A percentile compares a stretch with the other conserved stretches of the same genome.
phyloP scores from a whole-genome alignment of 768 basidiomycete species.

The Boletus subcaerulescens region DNA sequence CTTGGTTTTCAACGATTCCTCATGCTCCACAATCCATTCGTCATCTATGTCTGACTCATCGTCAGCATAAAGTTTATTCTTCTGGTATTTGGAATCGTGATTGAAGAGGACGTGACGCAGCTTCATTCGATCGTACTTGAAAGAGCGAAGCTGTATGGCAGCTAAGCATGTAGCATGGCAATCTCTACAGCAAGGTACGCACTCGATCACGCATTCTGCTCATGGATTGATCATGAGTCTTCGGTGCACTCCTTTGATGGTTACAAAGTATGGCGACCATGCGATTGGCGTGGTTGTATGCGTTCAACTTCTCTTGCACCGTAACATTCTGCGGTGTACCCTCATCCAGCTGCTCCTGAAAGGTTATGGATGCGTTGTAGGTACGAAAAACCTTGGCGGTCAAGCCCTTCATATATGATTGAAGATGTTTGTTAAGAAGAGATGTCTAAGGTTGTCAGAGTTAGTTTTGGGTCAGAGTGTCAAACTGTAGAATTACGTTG shows the following conservation, averaged over 20 bases:
- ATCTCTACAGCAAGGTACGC: slow-evolving; percentile 19
- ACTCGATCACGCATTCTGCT: slow-evolving; percentile 93
- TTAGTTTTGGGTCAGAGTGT: slow-evolving; percentile 15
- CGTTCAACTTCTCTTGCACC: slow-evolving; percentile 93
- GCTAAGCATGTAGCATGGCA: not conserved
- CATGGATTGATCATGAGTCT: slow-evolving; percentile 92
- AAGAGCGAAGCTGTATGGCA: slow-evolving; percentile 62
- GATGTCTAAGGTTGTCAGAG: slow-evolving; percentile 53
- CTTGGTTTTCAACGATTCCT: slow-evolving; percentile 71
- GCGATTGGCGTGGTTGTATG: slow-evolving; percentile 96
- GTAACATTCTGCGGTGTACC: slow-evolving; percentile 65
- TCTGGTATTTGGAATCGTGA: slow-evolving; percentile 77
- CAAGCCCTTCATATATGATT: slow-evolving; percentile 92
- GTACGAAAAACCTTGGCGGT: slow-evolving; percentile 99
- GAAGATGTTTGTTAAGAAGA: slow-evolving; percentile 87
- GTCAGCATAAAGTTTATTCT: slow-evolving; percentile 69
- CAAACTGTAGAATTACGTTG: slow-evolving; percentile 47
- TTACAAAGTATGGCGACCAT: slow-evolving; percentile 98
- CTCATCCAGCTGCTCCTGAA: slow-evolving; percentile 85
- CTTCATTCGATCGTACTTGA: slow-evolving; percentile 99
- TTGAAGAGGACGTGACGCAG: slow-evolving; percentile 84
- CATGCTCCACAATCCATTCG: slow-evolving; percentile 80
- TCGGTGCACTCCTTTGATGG: slow-evolving; percentile 93
- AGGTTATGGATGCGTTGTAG: slow-evolving; percentile 96
- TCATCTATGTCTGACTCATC: slow-evolving; percentile 95